Evolutionary conservation across 176 grass and related monocot genomes (phyloP).

Genomic region (Rhynchospora breviuscula): DNA sequence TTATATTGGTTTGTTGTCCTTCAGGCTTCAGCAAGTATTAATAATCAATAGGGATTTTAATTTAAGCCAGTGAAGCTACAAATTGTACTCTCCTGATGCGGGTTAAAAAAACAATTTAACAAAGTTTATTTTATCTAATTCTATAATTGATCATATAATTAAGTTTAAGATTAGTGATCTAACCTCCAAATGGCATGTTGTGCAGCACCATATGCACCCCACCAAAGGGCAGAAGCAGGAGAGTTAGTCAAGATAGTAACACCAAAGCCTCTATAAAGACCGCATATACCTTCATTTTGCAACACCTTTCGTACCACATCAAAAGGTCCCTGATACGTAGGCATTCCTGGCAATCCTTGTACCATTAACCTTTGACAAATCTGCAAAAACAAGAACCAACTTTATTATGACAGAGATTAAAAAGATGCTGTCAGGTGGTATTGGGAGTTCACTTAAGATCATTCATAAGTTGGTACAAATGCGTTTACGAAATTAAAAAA

Average conservation of each 20-base stretch:
- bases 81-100: not conserved
- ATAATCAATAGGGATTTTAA: not conserved
- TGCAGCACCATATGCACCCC: slow-evolving; percentile 77
- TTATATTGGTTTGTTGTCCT: not conserved
- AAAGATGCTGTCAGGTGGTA: not conserved
- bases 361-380: slow-evolving; percentile 95
- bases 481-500: not conserved
- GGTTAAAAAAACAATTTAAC: not conserved
- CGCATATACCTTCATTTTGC: slow-evolving; percentile 60
- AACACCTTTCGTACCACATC: slow-evolving; percentile 72
- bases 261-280: slow-evolving; percentile 92
- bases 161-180: not conserved
- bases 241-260: slow-evolving; percentile 78
- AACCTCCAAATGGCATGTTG: slow-evolving; percentile 97
- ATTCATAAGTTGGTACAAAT: not conserved
- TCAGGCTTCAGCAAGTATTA: not conserved
- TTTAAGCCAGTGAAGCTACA: not conserved
- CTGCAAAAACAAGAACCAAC: slow-evolving; percentile 28
- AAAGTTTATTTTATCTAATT: not conserved
- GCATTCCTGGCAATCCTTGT: slow-evolving; percentile 81
- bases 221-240: slow-evolving; percentile 97
- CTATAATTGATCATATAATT: not conserved
- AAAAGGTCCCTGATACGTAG: slow-evolving; percentile 61
- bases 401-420: not conserved
- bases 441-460: not conserved